Evolutionary conservation across 2,329 filamentous ascomycete genomes (phyloP), one percentile per base, ranked within the genome.

Genomic region (Teratosphaeriaceae sp.): DNA sequence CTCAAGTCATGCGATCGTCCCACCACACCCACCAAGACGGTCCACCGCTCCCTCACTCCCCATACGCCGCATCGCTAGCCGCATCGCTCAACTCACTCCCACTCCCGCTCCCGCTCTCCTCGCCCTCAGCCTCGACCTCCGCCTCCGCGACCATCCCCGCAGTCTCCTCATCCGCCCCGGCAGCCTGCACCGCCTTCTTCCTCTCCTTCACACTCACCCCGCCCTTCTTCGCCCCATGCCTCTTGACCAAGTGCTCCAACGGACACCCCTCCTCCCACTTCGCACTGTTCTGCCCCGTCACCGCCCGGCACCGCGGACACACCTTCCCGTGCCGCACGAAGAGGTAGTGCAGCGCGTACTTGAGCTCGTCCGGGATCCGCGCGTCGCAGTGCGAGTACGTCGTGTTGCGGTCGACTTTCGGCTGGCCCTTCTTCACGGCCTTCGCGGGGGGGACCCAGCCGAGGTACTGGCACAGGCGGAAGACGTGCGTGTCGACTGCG

Each of bases 81-180:
- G 66, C 40, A 54, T 61, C 47, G 63, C 52, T 57, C 45, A 53
- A 41, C 42, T 55, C 59, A 39, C 48, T 53, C n/a, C 18, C 27
- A 30, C 12, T 13, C 4, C 5, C 31, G n/a, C n/a, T n/a, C n/a
- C n/a, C n/a, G n/a, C n/a, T n/a, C 26, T 55, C 59, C 11, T 92
- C 58, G 71, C 92, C 44, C 70, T 92, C 19, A 74, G 90, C 29
- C 89, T 85, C 2, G 2, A 26, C 37, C 29, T 86, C 3, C 71
- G 92, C 73, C 92, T 92, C 69, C 80, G 84, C 4, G 79, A 79
- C 21, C 76, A 79, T 59, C 73, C 94, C 43, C 84, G 92, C 65
- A 89, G 92, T 48, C 73, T 80, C 5, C 85, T 87, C 7, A 76
- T 94, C 11, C 73, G 89, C n/a, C 74, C 82, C n/a, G 81, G 82